Conservation (phyloP, 192 early-diverging fungal genomes). For the Podila epigama region DNA sequence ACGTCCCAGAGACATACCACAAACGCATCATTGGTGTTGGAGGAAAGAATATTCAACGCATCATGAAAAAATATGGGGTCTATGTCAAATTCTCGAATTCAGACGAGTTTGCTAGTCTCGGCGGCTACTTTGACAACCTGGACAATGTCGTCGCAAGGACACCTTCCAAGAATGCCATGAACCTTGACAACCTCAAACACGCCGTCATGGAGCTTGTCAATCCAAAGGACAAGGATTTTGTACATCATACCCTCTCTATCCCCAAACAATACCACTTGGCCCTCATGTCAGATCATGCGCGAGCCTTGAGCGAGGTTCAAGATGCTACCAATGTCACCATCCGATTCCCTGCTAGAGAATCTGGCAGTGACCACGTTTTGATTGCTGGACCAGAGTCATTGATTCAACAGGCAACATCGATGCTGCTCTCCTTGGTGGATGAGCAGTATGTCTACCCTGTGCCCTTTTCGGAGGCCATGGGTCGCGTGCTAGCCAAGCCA, state of each 20-base stretch:
- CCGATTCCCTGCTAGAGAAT: constrained; percentile 69
- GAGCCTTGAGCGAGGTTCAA: constrained; percentile 55
- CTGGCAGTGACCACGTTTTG: constrained; percentile 61
- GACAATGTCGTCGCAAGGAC: constrained; percentile 88
- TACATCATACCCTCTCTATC: constrained; percentile 43
- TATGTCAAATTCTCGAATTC: constrained; percentile 85
- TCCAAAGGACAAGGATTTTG: constrained; percentile 56
- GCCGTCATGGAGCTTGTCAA: constrained; percentile 70
- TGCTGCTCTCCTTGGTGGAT: constrained; percentile 52
- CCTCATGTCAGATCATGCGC: constrained; percentile 34
- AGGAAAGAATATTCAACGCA: constrained; percentile 84
- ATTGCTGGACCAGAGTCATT: constrained; percentile 64
- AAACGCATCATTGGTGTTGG: constrained; percentile 85
- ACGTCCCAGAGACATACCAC: constrained; percentile 79
- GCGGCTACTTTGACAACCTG: constrained; percentile 80
- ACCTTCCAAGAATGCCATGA: constrained; percentile 74
- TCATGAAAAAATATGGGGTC: constrained; percentile 85
- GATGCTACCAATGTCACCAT: constrained; percentile 56
- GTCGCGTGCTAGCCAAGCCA: constrained; percentile 31
- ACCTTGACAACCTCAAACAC: constrained; percentile 66
- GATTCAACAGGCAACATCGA: constrained; percentile 54
- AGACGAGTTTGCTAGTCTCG: constrained; percentile 73
- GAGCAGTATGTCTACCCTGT: constrained; percentile 48
- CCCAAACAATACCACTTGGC: constrained; percentile 44
- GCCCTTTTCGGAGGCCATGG: constrained; percentile 44